phyloP scores from a whole-genome alignment of 2,329 filamentous ascomycete species.

The Eurotiales sp. region DNA sequence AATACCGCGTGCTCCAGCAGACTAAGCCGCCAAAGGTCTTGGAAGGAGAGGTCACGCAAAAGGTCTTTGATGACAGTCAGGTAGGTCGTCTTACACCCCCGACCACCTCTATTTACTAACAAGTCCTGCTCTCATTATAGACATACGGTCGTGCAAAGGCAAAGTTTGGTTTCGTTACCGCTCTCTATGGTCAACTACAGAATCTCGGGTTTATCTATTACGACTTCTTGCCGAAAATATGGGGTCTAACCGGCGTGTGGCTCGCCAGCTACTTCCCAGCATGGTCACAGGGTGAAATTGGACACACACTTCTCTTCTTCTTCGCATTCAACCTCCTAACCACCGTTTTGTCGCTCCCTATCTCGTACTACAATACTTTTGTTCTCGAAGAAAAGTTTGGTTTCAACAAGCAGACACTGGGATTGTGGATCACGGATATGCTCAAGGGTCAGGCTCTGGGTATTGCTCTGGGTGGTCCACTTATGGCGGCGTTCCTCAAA shows the following conservation, averaged over 20 bases:
- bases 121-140: conserved; percentile 32
- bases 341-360: conserved; percentile 73
- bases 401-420: conserved; percentile 96
- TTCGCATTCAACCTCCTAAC: conserved; percentile 80
- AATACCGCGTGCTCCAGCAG: conserved; percentile 80
- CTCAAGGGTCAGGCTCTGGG: conserved; percentile 84
- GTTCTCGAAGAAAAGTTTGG: conserved; percentile 95
- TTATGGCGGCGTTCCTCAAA: conserved; percentile 85
- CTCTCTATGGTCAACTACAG: conserved; percentile 80
- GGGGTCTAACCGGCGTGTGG: conserved; percentile 73
- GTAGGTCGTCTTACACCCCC: conserved; percentile 34
- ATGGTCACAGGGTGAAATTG: conserved; percentile 85
- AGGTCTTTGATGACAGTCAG: conserved; percentile 92
- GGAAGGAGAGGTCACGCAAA: conserved; percentile 78
- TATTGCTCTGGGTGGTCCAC: conserved; percentile 75
- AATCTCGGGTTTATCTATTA: conserved; percentile 86
- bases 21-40: conserved; percentile 81
- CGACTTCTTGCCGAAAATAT: conserved; percentile 86
- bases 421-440: conserved; percentile 84
- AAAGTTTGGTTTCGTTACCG: conserved; percentile 76
- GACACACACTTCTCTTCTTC: conserved; percentile 89
- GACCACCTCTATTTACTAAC: neutral
- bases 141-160: conserved; percentile 95
- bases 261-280: conserved; percentile 70
- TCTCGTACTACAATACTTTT: conserved; percentile 88